These are phyloP conservation scores for Penicillium robsamsonii DNA, from an alignment of 495 filamentous ascomycete species.

Conservation along the genomic window DNA sequence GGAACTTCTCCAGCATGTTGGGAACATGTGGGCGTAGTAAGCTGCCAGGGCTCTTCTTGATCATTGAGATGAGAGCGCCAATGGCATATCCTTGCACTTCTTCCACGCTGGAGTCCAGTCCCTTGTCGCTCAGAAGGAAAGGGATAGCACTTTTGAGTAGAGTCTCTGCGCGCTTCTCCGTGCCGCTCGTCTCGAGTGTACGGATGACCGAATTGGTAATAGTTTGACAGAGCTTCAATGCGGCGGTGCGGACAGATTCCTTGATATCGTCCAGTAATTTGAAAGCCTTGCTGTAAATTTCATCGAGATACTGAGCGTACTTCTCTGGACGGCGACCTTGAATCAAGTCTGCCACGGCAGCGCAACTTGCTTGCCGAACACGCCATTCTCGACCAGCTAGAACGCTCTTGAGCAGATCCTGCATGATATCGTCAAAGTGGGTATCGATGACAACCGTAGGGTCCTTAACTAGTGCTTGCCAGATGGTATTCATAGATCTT, in stretches of 20 bases:
- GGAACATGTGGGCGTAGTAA: slow-evolving; percentile 77
- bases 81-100: slow-evolving; percentile 77
- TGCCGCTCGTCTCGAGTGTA: slow-evolving; percentile 76
- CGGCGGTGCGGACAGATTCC: slow-evolving; percentile 77
- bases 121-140: slow-evolving; percentile 85
- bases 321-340: slow-evolving; percentile 70
- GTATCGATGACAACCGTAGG: slow-evolving; percentile 65
- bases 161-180: slow-evolving; percentile 63
- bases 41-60: slow-evolving; percentile 74
- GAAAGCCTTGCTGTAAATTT: slow-evolving; percentile 80
- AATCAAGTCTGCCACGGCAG: slow-evolving; percentile 82
- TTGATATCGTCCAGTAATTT: slow-evolving; percentile 91
- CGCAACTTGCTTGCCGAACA: slow-evolving; percentile 84
- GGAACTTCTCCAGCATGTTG: slow-evolving; percentile 72
- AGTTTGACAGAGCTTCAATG: slow-evolving; percentile 74
- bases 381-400: slow-evolving; percentile 84
- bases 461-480: slow-evolving; percentile 88
- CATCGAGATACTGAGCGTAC: slow-evolving; percentile 78
- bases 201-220: slow-evolving; percentile 80
- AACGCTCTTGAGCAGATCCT: slow-evolving; percentile 79
- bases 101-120: slow-evolving; percentile 79
- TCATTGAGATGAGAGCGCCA: slow-evolving; percentile 76
- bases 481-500: slow-evolving; percentile 94
- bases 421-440: slow-evolving; percentile 82
- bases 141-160: slow-evolving; percentile 84